These are phyloP conservation scores for Solanum sparsipilum DNA, from an alignment of 257 asterid species.

Conservation along the genomic window DNA sequence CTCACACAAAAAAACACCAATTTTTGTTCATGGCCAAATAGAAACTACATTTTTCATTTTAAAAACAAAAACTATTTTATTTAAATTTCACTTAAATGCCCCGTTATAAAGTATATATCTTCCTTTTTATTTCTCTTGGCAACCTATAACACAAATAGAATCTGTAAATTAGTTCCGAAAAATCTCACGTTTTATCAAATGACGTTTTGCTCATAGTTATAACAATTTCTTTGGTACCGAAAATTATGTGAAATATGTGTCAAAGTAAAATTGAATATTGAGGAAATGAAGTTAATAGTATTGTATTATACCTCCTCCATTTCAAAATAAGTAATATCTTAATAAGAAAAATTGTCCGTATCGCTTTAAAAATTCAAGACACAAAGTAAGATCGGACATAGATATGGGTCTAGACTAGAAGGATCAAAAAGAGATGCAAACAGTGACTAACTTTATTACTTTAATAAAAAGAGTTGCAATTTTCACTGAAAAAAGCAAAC, in stretches of 20 bases:
- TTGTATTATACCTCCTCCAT: neutral
- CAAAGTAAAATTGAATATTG: neutral
- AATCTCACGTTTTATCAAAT: no score
- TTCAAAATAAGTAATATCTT: neutral
- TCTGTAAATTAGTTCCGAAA: neutral
- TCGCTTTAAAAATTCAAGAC: neutral
- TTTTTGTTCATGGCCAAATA: neutral
- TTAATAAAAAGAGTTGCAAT: neutral
- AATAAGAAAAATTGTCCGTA: no score
- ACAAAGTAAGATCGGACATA: neutral
- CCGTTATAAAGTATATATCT: neutral
- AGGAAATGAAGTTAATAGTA: neutral
- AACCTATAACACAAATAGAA: neutral
- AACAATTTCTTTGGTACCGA: neutral
- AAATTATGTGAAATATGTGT: neutral
- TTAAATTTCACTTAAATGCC: no score
- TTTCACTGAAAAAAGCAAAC: neutral
- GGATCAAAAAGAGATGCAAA: neutral
- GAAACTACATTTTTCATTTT: no score
- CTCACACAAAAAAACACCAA: neutral
- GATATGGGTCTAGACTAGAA: neutral
- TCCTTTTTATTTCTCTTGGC: neutral
- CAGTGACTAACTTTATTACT: neutral
- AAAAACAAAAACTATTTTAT: no score
- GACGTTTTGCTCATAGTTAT: neutral